Evolutionary conservation across 78 protist species (phyloP).

Genomic region (Monocercomonoides exilis): DNA sequence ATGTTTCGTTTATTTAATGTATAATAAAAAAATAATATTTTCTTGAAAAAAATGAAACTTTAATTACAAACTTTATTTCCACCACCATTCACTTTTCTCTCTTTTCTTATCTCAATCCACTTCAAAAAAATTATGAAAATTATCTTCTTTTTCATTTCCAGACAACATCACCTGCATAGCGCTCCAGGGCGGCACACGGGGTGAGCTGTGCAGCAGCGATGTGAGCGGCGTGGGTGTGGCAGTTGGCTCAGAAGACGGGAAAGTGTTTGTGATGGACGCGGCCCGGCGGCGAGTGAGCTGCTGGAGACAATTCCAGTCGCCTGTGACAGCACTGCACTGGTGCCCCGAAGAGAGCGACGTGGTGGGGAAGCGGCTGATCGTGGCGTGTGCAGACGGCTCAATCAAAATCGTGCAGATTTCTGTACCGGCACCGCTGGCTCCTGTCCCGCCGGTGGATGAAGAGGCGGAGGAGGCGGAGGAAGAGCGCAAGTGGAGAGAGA

Average conservation of each 20-base stretch:
- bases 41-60: too few relatives aligned
- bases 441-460: background rate
- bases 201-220: background rate
- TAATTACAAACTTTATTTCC: too few relatives aligned
- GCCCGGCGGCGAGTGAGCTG: background rate
- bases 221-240: background rate
- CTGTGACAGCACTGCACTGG: background rate
- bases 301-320: background rate
- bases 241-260: background rate
- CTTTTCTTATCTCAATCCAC: too few relatives aligned
- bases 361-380: background rate
- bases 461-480: background rate
- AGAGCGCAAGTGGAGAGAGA: background rate
- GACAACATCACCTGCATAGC: background rate
- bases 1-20: too few relatives aligned
- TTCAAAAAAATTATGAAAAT: too few relatives aligned
- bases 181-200: constrained; percentile 3
- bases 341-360: background rate
- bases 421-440: background rate
- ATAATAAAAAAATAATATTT: too few relatives aligned
- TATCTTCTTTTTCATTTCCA: too few relatives aligned
- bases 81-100: too few relatives aligned
- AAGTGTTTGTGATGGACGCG: background rate
- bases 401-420: background rate
- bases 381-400: background rate